These are phyloP conservation scores for Fusarium penzigii DNA, from an alignment of 2,329 filamentous ascomycete species.

Conservation along the genomic window DNA sequence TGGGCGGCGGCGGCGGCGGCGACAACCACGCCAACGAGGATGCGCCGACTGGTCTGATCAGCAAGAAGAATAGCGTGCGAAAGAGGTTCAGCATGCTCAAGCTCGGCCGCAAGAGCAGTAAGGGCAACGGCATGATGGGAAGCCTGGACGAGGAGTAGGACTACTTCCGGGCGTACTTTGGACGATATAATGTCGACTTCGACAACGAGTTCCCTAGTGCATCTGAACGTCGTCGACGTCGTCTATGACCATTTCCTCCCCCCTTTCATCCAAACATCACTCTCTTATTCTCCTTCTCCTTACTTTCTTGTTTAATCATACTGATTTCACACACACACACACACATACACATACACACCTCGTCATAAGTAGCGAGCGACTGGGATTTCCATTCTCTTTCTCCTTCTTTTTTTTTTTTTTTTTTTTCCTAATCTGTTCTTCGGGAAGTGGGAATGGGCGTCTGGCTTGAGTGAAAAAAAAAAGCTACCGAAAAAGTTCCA, in stretches of 20 bases:
- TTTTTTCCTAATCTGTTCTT: constrained; percentile 9
- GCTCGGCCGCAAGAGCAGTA: constrained; percentile 69
- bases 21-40: constrained; percentile 26
- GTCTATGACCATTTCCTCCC: background rate
- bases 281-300: background rate
- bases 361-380: too few relatives aligned
- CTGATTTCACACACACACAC: background rate
- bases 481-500: background rate
- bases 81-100: constrained; percentile 79
- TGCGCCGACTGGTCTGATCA: constrained; percentile 36
- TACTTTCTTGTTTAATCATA: background rate
- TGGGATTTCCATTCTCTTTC: background rate
- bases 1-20: constrained; percentile 20
- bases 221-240: constrained; percentile 7
- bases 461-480: background rate
- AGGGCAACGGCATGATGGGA: constrained; percentile 52
- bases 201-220: constrained; percentile 11
- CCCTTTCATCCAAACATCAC: background rate
- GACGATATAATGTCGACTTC: constrained; percentile 27
- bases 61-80: constrained; percentile 65
- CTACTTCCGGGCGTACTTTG: constrained; percentile 35
- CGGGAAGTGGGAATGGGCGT: too few relatives aligned
- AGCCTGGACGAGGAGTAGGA: constrained; percentile 58
- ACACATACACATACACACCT: too few relatives aligned
- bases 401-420: constrained; percentile 4